Evolutionary conservation across 75 land plant species (phyloP), one percentile per base, ranked within the genome.

Genomic region (Selaginella moellendorffii): DNA sequence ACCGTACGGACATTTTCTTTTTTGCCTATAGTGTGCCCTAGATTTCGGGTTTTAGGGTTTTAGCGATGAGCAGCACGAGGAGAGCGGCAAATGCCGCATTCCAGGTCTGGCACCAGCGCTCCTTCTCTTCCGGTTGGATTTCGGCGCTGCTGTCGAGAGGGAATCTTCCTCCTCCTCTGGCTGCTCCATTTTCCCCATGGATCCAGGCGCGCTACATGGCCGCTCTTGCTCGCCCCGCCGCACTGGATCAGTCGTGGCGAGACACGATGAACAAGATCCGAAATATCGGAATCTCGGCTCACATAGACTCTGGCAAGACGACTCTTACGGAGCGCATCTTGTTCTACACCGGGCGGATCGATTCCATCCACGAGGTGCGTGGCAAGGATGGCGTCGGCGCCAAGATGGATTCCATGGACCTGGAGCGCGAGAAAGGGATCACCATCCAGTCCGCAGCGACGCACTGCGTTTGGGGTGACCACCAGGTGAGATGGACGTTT

Each of bases 391-490:
- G 99, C 10, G 99, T 95, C 5, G 99, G 99, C 0, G 99, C 97
- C 8, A 95, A 89, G 80, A 95, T 95, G 99, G 99, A 95, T 66
- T 95, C 97, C 30, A 95, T 95, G 99, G 99, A 95, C 66, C 74
- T 89, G 67, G 99, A 95, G 76, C 71, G 97, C 26, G 99, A 95
- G 78, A 87, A 87, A 68, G 99, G 99, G 28, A 95, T 95, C 60
- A 95, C 99, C 1, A 95, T 95, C 54, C 90, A 89, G 71, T 95
- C 99, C 9, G 99, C 99, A 1, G 99, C 99, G 52, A 95, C 99
- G 2, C 80, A 80, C 78, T 95, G 99, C 54, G 79, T 85, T 29
- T 89, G 99, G 99, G 88, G 93, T 0, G 87, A 53, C 27, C 77
- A 80, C 69, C 99, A 95, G 90, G 99, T 95, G 14, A 36, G 5